phyloP scores from a whole-genome alignment of 2,329 filamentous ascomycete genomes.

The Ilyonectria destructans region DNA sequence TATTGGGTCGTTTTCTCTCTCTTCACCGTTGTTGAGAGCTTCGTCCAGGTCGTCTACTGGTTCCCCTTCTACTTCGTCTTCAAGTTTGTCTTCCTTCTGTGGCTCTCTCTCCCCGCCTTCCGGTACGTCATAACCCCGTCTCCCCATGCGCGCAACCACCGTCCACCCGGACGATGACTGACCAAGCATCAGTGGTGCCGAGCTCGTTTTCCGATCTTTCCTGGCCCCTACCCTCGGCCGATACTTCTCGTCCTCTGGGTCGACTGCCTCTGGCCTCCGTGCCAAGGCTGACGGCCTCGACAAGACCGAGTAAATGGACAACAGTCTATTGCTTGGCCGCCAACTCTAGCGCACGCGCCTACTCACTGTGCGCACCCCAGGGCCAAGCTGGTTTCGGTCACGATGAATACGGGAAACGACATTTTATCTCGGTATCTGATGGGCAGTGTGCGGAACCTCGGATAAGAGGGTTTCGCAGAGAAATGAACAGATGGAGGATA shows the following conservation, averaged over 20 bases:
- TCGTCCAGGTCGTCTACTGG: constrained; percentile 91
- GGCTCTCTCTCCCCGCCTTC: constrained; percentile 97
- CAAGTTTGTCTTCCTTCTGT: constrained; percentile 98
- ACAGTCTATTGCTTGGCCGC: constrained; percentile 44
- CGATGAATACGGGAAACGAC: constrained; percentile 37
- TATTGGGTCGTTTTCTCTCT: constrained; percentile 92
- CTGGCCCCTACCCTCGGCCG: constrained; percentile 91
- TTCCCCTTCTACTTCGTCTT: constrained; percentile 99
- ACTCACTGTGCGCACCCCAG: constrained; percentile 38
- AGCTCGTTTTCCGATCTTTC: constrained; percentile 97
- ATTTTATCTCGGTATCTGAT: constrained; percentile 30
- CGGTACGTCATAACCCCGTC: constrained; percentile 72
- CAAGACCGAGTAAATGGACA: constrained; percentile 74
- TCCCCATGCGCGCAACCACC: constrained; percentile 21
- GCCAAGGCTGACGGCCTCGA: constrained; percentile 87
- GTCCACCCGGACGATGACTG: constrained; percentile 32
- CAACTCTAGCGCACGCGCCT: constrained; percentile 36
- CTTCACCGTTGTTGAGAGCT: constrained; percentile 87
- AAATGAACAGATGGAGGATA: constrained; percentile 38
- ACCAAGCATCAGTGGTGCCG: constrained; percentile 80
- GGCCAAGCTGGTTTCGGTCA: constrained; percentile 43
- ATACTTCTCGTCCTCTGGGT: constrained; percentile 83
- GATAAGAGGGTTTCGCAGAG: constrained; percentile 28
- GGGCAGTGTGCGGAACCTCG: constrained; percentile 27
- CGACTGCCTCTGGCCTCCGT: constrained; percentile 89